Percentiles rank a stretch among this genome's conserved stretches.
Conservation (phyloP, 148 eudicot species). For the Diospyros lotus region DNA sequence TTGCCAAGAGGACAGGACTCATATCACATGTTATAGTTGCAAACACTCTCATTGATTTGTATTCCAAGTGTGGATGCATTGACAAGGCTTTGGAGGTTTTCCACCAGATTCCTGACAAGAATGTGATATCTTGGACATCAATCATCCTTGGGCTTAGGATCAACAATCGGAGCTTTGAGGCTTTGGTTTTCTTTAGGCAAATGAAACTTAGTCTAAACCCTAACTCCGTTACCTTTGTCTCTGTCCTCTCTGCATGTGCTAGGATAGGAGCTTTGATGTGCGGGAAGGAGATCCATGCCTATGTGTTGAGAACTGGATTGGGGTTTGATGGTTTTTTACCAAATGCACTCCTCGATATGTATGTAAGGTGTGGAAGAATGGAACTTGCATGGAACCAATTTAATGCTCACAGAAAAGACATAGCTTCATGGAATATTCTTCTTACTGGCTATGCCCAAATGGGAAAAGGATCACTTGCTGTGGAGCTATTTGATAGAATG, state of each 20-base stretch:
- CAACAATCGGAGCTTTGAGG: too few relatives aligned
- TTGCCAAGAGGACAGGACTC: conserved; percentile 40
- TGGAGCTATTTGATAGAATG: conserved; percentile 55
- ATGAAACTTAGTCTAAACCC: too few relatives aligned
- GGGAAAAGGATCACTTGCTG: conserved; percentile 55
- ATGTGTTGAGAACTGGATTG: conserved; percentile 36
- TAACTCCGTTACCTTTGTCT: too few relatives aligned
- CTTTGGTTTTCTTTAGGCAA: too few relatives aligned
- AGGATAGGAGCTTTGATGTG: conserved; percentile 60
- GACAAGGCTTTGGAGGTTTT: conserved; percentile 42
- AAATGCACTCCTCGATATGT: conserved; percentile 75
- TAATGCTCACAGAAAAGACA: conserved; percentile 43
- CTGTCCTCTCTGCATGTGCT: conserved; percentile 13
- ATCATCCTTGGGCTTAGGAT: too few relatives aligned
- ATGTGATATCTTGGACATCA: conserved; percentile 42
- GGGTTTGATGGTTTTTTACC: conserved; percentile 51
- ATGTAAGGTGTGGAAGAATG: conserved; percentile 59
- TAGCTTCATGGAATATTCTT: conserved; percentile 60
- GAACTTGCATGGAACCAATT: too few relatives aligned
- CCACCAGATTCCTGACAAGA: conserved; percentile 23
- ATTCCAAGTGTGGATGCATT: conserved; percentile 61
- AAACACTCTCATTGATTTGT: conserved; percentile 60
- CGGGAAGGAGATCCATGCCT: conserved; percentile 57
- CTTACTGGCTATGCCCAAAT: conserved; percentile 49
- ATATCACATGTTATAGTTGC: conserved; percentile 45